Percentiles rank a stretch among this genome's conserved stretches.
Evolutionary conservation across 345 rosid genomes (phyloP).

Genomic region (Xanthoceras sorbifolium): DNA sequence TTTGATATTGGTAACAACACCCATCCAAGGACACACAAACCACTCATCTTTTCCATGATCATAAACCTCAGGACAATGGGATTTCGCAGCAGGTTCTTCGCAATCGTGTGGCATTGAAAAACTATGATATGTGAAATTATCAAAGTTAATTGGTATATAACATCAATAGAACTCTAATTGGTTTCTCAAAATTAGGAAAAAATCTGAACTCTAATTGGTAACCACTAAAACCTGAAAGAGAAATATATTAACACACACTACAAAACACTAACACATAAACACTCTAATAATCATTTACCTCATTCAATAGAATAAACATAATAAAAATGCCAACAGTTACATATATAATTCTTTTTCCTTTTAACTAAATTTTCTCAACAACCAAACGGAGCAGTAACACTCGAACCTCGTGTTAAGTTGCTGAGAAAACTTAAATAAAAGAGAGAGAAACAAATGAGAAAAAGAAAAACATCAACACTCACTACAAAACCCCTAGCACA

Average conservation of each 20-base stretch:
- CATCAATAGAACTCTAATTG: neutral
- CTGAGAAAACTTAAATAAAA: neutral
- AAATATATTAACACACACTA: too few species aligned
- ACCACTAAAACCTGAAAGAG: too few species aligned
- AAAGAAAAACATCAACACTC: neutral
- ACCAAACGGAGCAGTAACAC: neutral
- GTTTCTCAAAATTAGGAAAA: neutral
- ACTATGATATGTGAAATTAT: constrained; percentile 17
- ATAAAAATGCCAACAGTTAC: too few species aligned
- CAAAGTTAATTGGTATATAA: neutral
- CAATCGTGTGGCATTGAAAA: constrained; percentile 23
- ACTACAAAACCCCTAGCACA: neutral
- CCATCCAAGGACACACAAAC: constrained; percentile 75
- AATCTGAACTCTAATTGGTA: too few species aligned
- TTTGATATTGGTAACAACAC: constrained; percentile 64
- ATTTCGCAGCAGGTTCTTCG: neutral
- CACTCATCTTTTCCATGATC: constrained; percentile 13
- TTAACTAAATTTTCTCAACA: too few species aligned
- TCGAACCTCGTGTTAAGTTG: neutral
- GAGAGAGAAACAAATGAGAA: too few species aligned
- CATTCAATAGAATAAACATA: too few species aligned
- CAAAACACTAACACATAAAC: too few species aligned
- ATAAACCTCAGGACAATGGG: neutral
- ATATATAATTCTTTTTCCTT: too few species aligned
- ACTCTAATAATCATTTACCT: too few species aligned